Base-by-base conservation (phyloP, 257 asterid species). In the Echites panduratus region DNA sequence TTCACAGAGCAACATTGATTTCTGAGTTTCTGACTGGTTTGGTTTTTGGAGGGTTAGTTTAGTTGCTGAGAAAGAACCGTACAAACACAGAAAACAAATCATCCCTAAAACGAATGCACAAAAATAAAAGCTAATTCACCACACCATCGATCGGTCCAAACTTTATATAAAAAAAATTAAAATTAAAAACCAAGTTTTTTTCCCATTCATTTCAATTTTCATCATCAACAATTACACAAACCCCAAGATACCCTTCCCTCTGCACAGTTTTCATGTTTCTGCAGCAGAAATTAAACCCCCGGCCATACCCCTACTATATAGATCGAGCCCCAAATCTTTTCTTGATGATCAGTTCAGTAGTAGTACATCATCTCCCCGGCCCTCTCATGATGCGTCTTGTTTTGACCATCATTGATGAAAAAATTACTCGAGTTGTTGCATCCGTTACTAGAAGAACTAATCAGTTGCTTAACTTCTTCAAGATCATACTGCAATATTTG, bases 391-490 rank as follows among this genome's bases (percentile, higher is more conserved):
- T 75, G 70, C 52, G 82, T 80, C 85, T 87, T 84, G 82, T 75
- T 85, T 66, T 87, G 95, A 80, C 79, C 95, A 80, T 80, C 95
- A 84, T 73, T 78, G 72, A 79, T 71, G 72, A 81, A 66, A 57
- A 80, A 80, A 68, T 32, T 32, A 32, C 66, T 58, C 17, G 61
- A 63, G 27, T 68, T 75, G 74, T 68, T 75, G 72, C 68, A 38
- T 48, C 70, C 65, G 24, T 53, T 62, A 22, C 48, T 62, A 22
- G 76, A 73, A 52, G 68, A 76, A 75, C 83, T 81, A 53, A 80
- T 76, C 80, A 87, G 64, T 45, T 83, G 81, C 85, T 86, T 88
- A 59, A 90, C 89, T 75, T 90, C 89, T 50, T 87, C 92, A 73
- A 86, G 74, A 78, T 85, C 89, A 81, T 78, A 76, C 72, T 88